Evolutionary conservation across 1,139 yeast genomes (phyloP).

Genomic region (Hyphopichia pseudoburtonii): DNA sequence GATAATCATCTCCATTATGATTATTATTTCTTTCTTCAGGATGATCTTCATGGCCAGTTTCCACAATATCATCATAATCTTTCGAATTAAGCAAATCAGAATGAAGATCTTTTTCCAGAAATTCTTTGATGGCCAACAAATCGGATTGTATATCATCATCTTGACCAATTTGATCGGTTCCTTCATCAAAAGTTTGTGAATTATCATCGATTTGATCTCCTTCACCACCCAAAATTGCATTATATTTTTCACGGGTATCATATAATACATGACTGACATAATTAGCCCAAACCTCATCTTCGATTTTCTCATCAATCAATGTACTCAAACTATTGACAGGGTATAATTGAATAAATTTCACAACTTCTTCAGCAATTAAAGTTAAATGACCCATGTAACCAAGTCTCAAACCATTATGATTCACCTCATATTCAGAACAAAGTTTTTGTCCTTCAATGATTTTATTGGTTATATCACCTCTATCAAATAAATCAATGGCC

Average conservation of each 20-base stretch:
- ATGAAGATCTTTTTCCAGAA: no score
- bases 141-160: slow-evolving; percentile 37
- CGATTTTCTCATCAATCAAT: slow-evolving; percentile 57
- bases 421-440: slow-evolving; percentile 67
- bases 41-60: slow-evolving; percentile 20
- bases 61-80: slow-evolving; percentile 32
- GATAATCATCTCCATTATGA: slow-evolving; percentile 20
- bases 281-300: slow-evolving; percentile 71
- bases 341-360: slow-evolving; percentile 81
- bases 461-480: slow-evolving; percentile 73
- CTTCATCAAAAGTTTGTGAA: slow-evolving; percentile 53
- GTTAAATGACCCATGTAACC: slow-evolving; percentile 99
- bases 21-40: slow-evolving; percentile 12
- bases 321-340: slow-evolving; percentile 62
- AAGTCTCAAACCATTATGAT: slow-evolving; percentile 65
- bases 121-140: slow-evolving; percentile 30
- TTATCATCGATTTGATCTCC: slow-evolving; percentile 37
- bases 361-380: slow-evolving; percentile 94
- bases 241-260: slow-evolving; percentile 90
- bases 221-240: slow-evolving; percentile 88
- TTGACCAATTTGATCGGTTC: slow-evolving; percentile 46
- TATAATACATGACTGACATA: slow-evolving; percentile 83
- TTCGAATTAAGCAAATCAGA: no score
- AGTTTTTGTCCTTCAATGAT: slow-evolving; percentile 80
- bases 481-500: slow-evolving; percentile 81